Percentiles rank a stretch among this genome's conserved stretches.
These are phyloP conservation scores for Aspergillus nidulans DNA, from an alignment of 495 filamentous ascomycete genomes.

Conservation along the genomic window DNA sequence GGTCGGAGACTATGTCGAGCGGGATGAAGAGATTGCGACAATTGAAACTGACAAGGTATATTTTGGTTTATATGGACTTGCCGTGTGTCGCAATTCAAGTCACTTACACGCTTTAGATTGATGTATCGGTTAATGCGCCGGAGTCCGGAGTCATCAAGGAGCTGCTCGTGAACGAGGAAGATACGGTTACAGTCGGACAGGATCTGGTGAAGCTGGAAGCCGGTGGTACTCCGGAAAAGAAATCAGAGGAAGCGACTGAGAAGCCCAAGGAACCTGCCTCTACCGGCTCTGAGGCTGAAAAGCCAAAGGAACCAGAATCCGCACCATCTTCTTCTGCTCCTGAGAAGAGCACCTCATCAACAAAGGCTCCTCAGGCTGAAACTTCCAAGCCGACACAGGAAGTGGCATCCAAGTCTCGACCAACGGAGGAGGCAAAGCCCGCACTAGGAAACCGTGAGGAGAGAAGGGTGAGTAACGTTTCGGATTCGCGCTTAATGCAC, in stretches of 20 bases:
- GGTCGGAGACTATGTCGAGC: slow-evolving; percentile 90
- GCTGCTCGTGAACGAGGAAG: slow-evolving; percentile 87
- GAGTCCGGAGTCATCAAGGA: slow-evolving; percentile 89
- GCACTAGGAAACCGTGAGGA: slow-evolving; percentile 77
- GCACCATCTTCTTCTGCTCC: slow-evolving; percentile 16
- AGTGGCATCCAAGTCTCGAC: slow-evolving; percentile 27
- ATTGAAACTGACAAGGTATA: slow-evolving; percentile 99
- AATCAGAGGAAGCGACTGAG: slow-evolving; percentile 47
- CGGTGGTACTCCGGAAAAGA: slow-evolving; percentile 61
- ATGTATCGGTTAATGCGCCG: slow-evolving; percentile 92
- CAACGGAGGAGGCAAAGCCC: slow-evolving; percentile 25
- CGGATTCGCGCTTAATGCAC: neutral
- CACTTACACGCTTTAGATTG: slow-evolving; percentile 57
- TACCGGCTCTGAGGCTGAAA: slow-evolving; percentile 31
- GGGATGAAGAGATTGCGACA: slow-evolving; percentile 96
- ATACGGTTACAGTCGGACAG: slow-evolving; percentile 93
- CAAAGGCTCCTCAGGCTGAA: slow-evolving; percentile 33
- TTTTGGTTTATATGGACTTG: neutral
- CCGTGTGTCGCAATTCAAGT: neutral
- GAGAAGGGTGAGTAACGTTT: slow-evolving; percentile 62
- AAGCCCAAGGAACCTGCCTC: slow-evolving; percentile 32
- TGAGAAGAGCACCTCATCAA: slow-evolving; percentile 21
- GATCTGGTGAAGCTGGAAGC: slow-evolving; percentile 80
- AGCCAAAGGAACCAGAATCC: slow-evolving; percentile 39
- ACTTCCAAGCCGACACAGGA: slow-evolving; percentile 39